These are phyloP conservation scores for Setaria viridis DNA, from an alignment of 202 grass and related monocot species.

Conservation along the genomic window DNA sequence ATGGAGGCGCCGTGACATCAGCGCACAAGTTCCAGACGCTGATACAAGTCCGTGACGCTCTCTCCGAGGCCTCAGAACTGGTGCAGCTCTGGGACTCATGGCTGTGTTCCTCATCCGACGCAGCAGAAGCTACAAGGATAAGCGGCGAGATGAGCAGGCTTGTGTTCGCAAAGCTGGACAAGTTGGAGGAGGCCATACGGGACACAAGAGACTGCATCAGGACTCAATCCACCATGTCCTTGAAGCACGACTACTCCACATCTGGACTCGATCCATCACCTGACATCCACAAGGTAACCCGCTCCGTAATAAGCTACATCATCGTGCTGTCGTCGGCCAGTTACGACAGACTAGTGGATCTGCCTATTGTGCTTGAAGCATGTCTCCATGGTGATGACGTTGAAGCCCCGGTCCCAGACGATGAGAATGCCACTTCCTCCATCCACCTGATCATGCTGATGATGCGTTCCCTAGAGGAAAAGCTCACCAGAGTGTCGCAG, in stretches of 20 bases:
- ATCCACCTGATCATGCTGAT: background rate
- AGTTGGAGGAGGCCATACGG: background rate
- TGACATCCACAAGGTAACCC: background rate
- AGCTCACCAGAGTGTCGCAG: background rate
- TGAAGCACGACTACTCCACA: fast-evolving
- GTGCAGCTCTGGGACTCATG: background rate
- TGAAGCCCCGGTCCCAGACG: no score
- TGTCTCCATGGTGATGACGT: no score
- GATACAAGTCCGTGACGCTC: background rate
- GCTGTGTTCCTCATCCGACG: background rate
- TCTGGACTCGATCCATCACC: background rate
- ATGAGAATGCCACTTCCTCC: background rate
- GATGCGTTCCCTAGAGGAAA: background rate
- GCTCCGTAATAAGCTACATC: background rate
- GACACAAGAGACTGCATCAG: background rate
- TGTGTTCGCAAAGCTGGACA: background rate
- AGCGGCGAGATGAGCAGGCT: background rate
- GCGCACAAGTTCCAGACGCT: constrained; percentile 21
- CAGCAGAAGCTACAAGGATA: background rate
- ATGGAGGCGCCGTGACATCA: background rate
- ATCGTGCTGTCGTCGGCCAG: background rate
- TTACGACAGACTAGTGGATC: no score
- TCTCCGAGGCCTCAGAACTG: background rate
- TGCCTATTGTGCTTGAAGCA: no score
- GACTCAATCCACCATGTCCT: background rate